Conservation (phyloP, 2,329 filamentous ascomycete genomes). For the Microcyclospora tardicrescens region DNA sequence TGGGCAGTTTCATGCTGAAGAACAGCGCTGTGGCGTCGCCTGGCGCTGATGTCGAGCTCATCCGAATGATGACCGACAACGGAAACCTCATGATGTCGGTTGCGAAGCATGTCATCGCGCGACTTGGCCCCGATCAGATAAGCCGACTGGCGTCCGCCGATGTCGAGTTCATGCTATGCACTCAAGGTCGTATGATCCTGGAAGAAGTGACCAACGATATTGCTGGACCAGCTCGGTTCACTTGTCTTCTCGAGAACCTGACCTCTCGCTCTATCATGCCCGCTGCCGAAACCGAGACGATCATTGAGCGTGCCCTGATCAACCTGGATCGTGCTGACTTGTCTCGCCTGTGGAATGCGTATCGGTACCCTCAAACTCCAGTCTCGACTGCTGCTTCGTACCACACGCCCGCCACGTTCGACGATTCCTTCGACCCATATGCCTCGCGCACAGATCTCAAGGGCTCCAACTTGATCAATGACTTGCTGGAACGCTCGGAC, state of each 20-base stretch:
- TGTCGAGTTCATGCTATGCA: conserved; percentile 47
- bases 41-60: conserved; percentile 44
- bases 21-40: conserved; percentile 39
- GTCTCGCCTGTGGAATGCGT: conserved; percentile 45
- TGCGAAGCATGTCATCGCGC: conserved; percentile 47
- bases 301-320: conserved; percentile 46
- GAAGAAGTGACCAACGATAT: conserved; percentile 36
- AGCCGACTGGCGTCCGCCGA: conserved; percentile 40
- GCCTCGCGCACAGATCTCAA: conserved; percentile 84
- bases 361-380: conserved; percentile 36
- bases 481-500: conserved; percentile 70
- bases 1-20: conserved; percentile 45
- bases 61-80: conserved; percentile 55
- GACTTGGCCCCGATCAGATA: conserved; percentile 47
- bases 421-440: conserved; percentile 85
- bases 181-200: conserved; percentile 42
- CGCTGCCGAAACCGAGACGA: conserved; percentile 41
- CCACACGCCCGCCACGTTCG: conserved; percentile 43
- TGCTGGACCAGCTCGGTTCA: conserved; percentile 47
- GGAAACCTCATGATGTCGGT: conserved; percentile 47
- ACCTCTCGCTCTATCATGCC: conserved; percentile 40
- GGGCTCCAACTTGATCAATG: conserved; percentile 79
- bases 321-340: conserved; percentile 39
- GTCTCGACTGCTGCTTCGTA: conserved; percentile 36
- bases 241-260: conserved; percentile 47